Conservation (phyloP, 805 yeast species). For the Clavispora asparagi region DNA sequence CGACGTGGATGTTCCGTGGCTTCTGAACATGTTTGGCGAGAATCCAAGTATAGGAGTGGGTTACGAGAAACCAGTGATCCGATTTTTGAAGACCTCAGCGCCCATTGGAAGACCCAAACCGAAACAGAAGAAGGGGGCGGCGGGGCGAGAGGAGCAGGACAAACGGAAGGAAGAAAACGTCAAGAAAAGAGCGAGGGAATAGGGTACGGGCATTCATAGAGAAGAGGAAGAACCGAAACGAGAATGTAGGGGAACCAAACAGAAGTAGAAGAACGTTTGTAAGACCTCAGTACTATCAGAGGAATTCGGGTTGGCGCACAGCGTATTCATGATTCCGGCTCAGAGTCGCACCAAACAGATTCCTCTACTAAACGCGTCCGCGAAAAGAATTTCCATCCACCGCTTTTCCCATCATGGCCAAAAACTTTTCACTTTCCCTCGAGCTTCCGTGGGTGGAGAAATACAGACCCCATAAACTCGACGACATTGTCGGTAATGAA, state of each 20-base stretch:
- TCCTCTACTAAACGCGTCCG: background rate
- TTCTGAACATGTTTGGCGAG: constrained; percentile 24
- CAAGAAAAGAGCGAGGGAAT: background rate
- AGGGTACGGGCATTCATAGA: background rate
- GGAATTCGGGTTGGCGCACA: too few relatives aligned
- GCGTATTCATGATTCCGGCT: too few relatives aligned
- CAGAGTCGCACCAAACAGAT: too few relatives aligned
- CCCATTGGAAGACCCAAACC: constrained; percentile 6
- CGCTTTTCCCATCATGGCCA: constrained; percentile 1
- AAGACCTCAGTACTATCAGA: too few relatives aligned
- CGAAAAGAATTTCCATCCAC: background rate
- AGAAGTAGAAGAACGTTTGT: too few relatives aligned
- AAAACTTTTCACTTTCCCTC: constrained; percentile 10
- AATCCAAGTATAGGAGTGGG: background rate
- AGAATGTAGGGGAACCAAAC: too few relatives aligned
- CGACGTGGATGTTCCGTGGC: constrained; percentile 44
- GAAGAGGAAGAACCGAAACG: too few relatives aligned
- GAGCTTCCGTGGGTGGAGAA: constrained; percentile 76
- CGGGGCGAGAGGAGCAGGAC: background rate
- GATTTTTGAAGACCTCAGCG: constrained; percentile 9
- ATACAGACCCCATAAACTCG: constrained; percentile 74
- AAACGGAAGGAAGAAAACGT: background rate
- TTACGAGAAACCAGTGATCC: constrained; percentile 9
- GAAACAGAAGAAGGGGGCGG: background rate
- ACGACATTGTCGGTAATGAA: constrained; percentile 88